Evolutionary conservation across 306 rosid genomes (phyloP), one percentile per base, ranked within the genome.

Genomic region (Benincasa hispida): DNA sequence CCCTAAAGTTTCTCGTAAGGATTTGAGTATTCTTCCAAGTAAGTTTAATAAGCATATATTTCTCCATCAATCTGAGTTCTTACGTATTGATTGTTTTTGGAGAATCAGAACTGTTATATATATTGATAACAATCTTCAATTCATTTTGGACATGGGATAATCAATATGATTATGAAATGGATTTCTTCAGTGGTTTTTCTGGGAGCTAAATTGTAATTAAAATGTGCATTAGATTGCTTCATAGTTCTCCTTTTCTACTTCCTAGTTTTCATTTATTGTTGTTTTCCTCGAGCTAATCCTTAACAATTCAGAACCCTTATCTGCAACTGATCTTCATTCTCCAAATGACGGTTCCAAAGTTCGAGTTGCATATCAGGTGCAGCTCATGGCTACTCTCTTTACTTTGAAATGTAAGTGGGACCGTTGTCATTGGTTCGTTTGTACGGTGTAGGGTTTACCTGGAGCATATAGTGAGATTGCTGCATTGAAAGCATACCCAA

Each of bases 381-480:
- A 79, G 63, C 73, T 60, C 51, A 75, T 70, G 13, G 32, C 76
- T 54, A 45, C 41, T 67, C 42, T 12, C 2, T 75, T 75, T 61
- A 55, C 65, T 78, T 60, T 68, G 19, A 77, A 77, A 59, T 48
- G 50, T 58, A 63, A 48, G 30, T 42, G 42, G 28, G 21, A 22
- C 53, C 72, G 67, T 76, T 74, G 48, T 58, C 47, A 68, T 76
- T 85, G 68, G 45, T 78, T 83, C 27, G 9, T 11, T 58, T 81
- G 74, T 50, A 34, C 25, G 34, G 53, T 83, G 47, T 81, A 93
- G 98, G 98, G 98, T 22, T 78, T 79, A 80, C 96, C 96, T 0
- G 98, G 96, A 74, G 93, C 98, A 78, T 93, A 87, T 74, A 86
- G 97, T 30, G 97, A 93, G 84, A 89, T 88, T 17, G 98, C 98